phyloP scores from a whole-genome alignment of 495 filamentous ascomycete genomes.

The Lasiosphaeris hirsuta region DNA sequence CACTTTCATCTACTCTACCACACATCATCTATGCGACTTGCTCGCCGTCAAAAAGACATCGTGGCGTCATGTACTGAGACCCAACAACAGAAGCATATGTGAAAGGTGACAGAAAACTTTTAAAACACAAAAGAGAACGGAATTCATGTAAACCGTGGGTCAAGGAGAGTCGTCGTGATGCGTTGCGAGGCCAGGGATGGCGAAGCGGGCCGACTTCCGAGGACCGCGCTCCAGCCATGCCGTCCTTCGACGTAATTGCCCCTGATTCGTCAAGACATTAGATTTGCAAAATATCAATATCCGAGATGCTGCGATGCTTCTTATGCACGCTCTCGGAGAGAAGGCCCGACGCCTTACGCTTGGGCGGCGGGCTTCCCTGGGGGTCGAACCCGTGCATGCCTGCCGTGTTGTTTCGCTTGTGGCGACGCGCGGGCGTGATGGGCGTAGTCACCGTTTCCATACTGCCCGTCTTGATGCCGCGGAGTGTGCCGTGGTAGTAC shows the following conservation, averaged over 20 bases:
- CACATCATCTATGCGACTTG: background rate
- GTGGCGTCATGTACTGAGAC: background rate
- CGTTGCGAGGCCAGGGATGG: constrained; percentile 35
- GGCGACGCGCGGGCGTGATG: constrained; percentile 51
- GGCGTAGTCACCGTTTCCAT: constrained; percentile 52
- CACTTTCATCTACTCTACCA: constrained; percentile 27
- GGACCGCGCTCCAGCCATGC: constrained; percentile 21
- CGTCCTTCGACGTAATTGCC: constrained; percentile 33
- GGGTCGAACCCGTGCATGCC: constrained; percentile 24
- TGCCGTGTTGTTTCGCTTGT: constrained; percentile 34
- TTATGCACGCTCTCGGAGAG: constrained; percentile 40
- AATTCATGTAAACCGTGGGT: background rate
- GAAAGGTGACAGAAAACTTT: constrained; percentile 1
- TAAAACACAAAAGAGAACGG: constrained; percentile 1
- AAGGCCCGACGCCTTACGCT: constrained; percentile 47
- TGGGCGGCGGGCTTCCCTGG: constrained; percentile 43
- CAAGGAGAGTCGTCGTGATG: constrained; percentile 16
- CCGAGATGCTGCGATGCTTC: constrained; percentile 47
- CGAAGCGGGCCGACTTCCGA: constrained; percentile 12
- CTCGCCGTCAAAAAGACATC: background rate
- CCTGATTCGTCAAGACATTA: constrained; percentile 1
- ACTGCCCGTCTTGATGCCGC: constrained; percentile 54
- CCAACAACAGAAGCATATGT: background rate
- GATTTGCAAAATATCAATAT: constrained; percentile 31
- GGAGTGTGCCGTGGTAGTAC: constrained; percentile 45